Evolutionary conservation across 2,329 filamentous ascomycete species (phyloP).

Genomic region (Monilinia laxa): DNA sequence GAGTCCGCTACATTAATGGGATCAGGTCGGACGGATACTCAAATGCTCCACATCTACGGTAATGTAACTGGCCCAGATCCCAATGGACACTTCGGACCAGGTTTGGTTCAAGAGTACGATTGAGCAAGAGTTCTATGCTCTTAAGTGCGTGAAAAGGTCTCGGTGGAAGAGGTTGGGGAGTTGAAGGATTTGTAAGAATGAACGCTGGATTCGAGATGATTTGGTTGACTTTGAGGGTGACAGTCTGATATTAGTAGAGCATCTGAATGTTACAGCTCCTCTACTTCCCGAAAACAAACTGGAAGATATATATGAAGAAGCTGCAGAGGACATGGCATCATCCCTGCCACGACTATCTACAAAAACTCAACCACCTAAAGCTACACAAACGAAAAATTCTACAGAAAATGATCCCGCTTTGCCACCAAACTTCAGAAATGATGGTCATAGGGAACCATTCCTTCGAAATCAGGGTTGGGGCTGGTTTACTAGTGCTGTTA

Average conservation of each 20-base stretch:
- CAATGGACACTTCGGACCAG: slow-evolving; percentile 37
- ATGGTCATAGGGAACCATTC: slow-evolving; percentile 43
- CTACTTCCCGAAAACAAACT: slow-evolving; percentile 35
- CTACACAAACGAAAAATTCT: slow-evolving; percentile 36
- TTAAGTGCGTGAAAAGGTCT: slow-evolving; percentile 46
- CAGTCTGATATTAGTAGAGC: slow-evolving; percentile 46
- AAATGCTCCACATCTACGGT: slow-evolving; percentile 52
- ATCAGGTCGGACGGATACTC: slow-evolving; percentile 48
- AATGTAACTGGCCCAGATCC: slow-evolving; percentile 43
- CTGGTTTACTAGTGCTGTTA: slow-evolving; percentile 48
- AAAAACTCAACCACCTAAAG: slow-evolving; percentile 43
- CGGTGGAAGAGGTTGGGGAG: slow-evolving; percentile 49
- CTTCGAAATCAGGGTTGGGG: slow-evolving; percentile 44
- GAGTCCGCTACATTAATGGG: slow-evolving; percentile 50
- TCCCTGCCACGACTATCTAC: slow-evolving; percentile 43
- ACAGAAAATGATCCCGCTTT: slow-evolving; percentile 37
- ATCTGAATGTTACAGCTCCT: slow-evolving; percentile 50
- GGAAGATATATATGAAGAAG: slow-evolving; percentile 20
- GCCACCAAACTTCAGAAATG: slow-evolving; percentile 43
- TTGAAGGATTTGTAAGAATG: slow-evolving; percentile 52
- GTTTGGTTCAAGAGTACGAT: slow-evolving; percentile 48
- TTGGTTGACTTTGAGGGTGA: slow-evolving; percentile 51
- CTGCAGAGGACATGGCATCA: slow-evolving; percentile 31
- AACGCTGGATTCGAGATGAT: slow-evolving; percentile 54
- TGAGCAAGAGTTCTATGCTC: slow-evolving; percentile 49